Evolutionary conservation across 1,139 yeast genomes (phyloP).

Genomic region (Yamadazyma diospyri): DNA sequence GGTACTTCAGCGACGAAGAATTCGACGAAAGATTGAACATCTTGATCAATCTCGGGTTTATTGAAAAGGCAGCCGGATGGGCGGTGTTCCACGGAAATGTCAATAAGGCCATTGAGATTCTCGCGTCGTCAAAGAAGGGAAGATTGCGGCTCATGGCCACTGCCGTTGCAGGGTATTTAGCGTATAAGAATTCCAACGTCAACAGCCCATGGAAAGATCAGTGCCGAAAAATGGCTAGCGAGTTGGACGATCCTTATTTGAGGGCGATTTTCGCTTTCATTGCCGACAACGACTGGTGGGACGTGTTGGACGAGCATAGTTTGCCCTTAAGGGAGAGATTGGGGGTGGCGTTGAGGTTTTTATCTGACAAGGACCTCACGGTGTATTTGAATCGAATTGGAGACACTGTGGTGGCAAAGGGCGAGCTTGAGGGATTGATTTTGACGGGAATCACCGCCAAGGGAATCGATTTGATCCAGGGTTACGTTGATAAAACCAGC

Average conservation of each 20-base stretch:
- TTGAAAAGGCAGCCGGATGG: slow-evolving; percentile 96
- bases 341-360: slow-evolving; percentile 84
- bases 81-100: slow-evolving; percentile 94
- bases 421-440: slow-evolving; percentile 88
- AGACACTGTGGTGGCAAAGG: slow-evolving; percentile 65
- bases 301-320: slow-evolving; percentile 85
- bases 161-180: slow-evolving; percentile 89
- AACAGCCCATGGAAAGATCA: slow-evolving; percentile 93
- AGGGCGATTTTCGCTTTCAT: slow-evolving; percentile 91
- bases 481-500: slow-evolving; percentile 83
- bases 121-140: slow-evolving; percentile 58
- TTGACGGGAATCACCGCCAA: slow-evolving; percentile 85
- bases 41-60: slow-evolving; percentile 56
- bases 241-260: slow-evolving; percentile 82
- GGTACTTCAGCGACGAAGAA: slow-evolving; percentile 80
- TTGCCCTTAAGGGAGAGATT: slow-evolving; percentile 83
- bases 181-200: slow-evolving; percentile 57
- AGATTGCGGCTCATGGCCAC: slow-evolving; percentile 79
- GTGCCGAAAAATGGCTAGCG: slow-evolving; percentile 83
- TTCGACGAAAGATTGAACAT: slow-evolving; percentile 65
- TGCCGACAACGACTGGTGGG: slow-evolving; percentile 96
- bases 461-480: slow-evolving; percentile 78
- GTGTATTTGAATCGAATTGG: slow-evolving; percentile 68
- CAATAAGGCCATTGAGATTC: slow-evolving; percentile 69
- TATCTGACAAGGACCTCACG: slow-evolving; percentile 73